These are phyloP conservation scores for Fusarium transvaalense DNA, from an alignment of 2,329 filamentous ascomycete species.

Conservation along the genomic window DNA sequence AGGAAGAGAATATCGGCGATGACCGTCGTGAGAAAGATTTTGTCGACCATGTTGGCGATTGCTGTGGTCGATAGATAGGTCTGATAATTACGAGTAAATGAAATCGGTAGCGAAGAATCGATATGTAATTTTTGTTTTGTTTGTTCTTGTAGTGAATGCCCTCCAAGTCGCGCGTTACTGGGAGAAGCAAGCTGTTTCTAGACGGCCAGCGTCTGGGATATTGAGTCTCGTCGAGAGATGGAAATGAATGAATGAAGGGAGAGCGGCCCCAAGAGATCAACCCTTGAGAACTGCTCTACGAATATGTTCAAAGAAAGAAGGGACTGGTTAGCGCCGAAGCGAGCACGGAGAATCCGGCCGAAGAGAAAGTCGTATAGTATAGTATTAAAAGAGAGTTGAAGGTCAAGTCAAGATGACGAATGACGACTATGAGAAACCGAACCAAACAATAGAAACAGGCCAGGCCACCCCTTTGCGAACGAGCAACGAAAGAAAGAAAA, in stretches of 20 bases:
- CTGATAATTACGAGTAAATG: constrained; percentile 1
- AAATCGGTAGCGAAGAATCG: constrained; percentile 6
- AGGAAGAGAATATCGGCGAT: constrained; percentile 65
- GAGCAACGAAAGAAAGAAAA: constrained; percentile 2
- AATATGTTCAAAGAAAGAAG: constrained; percentile 26
- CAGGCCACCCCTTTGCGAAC: constrained; percentile 2
- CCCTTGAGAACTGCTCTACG: constrained; percentile 19
- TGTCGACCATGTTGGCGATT: constrained; percentile 63
- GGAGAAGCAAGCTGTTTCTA: constrained; percentile 23
- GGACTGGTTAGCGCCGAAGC: constrained; percentile 27
- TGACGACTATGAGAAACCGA: constrained; percentile 1
- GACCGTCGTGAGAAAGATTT: constrained; percentile 64
- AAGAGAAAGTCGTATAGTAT: constrained; percentile 29
- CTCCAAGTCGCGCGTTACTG: constrained; percentile 9
- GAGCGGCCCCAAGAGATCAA: constrained; percentile 33
- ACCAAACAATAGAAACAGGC: constrained; percentile 17
- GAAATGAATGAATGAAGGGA: constrained; percentile 28
- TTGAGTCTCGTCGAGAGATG: constrained; percentile 45
- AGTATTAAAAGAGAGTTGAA: constrained; percentile 29
- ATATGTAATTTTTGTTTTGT: background rate
- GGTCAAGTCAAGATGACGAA: constrained; percentile 9
- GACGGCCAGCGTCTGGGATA: constrained; percentile 47
- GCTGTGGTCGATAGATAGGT: background rate
- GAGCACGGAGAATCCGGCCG: constrained; percentile 25
- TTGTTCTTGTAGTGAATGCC: constrained; percentile 9